Base-by-base conservation (phyloP, 2,329 filamentous ascomycete genomes). In the Ascochyta pisi region DNA sequence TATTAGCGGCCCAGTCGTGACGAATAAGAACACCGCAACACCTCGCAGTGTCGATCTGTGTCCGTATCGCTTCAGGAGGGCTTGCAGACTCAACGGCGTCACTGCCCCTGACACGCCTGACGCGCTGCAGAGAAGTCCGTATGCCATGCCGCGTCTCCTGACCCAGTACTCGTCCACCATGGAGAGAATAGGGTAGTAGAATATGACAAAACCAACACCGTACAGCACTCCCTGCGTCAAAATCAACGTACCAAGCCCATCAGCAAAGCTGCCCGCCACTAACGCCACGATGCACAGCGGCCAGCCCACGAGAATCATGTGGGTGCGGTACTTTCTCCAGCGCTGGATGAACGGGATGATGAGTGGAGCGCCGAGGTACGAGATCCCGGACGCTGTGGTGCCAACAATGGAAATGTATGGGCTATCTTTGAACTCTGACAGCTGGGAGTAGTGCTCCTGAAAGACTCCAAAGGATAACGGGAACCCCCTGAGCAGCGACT, bases 121-220 rank as follows among this genome's bases (percentile, higher is more conserved):
- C 0, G 75, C 56, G 73, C 72, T 57, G 65, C 76, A 66, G 56
- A 83, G 78, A 12, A 81, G 71, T 0, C 82, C 81, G 63, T 78
- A 79, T 0, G 81, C 82, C 27, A 84, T 70, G 1, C 81, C 81
- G 56, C 81, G 79, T n/a, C 76, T 67, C 12, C 65, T 66, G n/a
- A 83, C 68, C 63, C 83, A 84, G 74, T 65, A 86, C 63, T 83
- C 79, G 45, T 83, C 79, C 16, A 83, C 66, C 58, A 78, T 79
- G 4, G 77, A 60, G 22, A 81, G 75, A 3, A 75, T 73, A 0
- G 79, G 80, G 34, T 65, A 82, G 60, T 76, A 85, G n/a, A 82
- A 60, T 1, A 83, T 66, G n/a, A 77, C 73, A 26, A 83, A 83
- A 0, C 82, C 74, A 9, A 77, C 44, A 1, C 65, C 75, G 37